Percentiles rank a stretch among this genome's conserved stretches.
Conservation (phyloP, 495 filamentous ascomycete species). For the Barbatosphaeria neglecta region DNA sequence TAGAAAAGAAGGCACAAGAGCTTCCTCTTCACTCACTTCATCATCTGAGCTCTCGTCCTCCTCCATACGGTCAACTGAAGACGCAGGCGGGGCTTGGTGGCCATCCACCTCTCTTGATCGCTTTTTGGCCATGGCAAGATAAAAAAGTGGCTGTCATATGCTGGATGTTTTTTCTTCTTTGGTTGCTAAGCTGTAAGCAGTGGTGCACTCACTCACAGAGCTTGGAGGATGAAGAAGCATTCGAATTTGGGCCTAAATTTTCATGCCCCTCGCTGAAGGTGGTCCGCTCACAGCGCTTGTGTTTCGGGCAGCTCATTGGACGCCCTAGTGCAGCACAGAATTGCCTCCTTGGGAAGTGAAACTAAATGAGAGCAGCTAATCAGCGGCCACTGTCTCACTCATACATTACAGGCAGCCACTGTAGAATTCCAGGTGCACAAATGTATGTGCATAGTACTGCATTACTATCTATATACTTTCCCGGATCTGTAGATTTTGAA, state of each 20-base stretch:
- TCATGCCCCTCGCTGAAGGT: neutral
- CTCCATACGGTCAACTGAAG: slow-evolving; percentile 4
- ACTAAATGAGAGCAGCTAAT: too few relatives aligned
- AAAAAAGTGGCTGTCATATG: too few relatives aligned
- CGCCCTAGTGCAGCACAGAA: neutral
- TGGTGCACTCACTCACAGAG: too few relatives aligned
- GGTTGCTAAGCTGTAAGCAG: too few relatives aligned
- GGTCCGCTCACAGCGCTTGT: too few relatives aligned
- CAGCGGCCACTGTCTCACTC: too few relatives aligned
- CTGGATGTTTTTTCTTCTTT: neutral
- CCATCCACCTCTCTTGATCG: neutral
- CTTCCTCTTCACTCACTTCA: slow-evolving; percentile 1
- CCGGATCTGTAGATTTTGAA: too few relatives aligned
- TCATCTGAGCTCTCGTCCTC: slow-evolving; percentile 5
- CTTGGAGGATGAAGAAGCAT: neutral
- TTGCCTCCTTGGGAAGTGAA: neutral
- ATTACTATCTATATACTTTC: too few relatives aligned
- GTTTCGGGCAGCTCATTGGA: neutral
- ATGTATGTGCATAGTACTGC: too few relatives aligned
- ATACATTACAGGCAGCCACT: too few relatives aligned
- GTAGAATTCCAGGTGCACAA: too few relatives aligned
- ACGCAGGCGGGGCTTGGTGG: neutral
- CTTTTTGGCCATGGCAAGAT: neutral
- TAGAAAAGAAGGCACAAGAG: neutral
- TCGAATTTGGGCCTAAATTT: neutral